phyloP scores from a whole-genome alignment of 768 basidiomycete genomes.

The Pisolithus sp. region DNA sequence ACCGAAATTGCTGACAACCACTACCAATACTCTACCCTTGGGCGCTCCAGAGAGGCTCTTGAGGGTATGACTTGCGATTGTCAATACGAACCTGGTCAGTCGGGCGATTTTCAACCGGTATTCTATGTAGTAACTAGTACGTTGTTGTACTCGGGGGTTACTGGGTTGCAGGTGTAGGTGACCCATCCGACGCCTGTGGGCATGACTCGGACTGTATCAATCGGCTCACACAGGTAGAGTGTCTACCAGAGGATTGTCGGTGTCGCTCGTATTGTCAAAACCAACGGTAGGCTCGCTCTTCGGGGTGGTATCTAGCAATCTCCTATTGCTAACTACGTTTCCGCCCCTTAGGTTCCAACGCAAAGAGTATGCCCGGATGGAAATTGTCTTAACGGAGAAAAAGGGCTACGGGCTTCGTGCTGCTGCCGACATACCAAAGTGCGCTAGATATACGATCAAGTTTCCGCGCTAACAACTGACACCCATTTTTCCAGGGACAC shows the following conservation, averaged over 20 bases:
- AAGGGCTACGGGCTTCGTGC: conserved; percentile 94
- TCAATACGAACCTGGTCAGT: conserved; percentile 74
- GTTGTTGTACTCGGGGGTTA: conserved; percentile 16
- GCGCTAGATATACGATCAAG: conserved; percentile 21
- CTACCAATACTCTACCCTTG: conserved; percentile 83
- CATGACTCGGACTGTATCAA: conserved; percentile 93
- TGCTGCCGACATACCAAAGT: conserved; percentile 59
- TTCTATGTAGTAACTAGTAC: conserved; percentile 25
- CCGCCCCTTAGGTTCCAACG: conserved; percentile 66
- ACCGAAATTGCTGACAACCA: conserved; percentile 67
- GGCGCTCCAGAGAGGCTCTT: conserved; percentile 79
- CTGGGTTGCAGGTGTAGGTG: conserved; percentile 47
- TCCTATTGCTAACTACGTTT: not conserved
- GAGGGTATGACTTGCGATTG: conserved; percentile 98
- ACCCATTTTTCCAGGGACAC: conserved; percentile 51
- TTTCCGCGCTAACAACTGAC: conserved; percentile 3
- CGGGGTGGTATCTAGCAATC: not conserved
- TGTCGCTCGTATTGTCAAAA: conserved; percentile 81
- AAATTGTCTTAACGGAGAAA: conserved; percentile 89
- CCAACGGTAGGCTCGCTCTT: conserved; percentile 58
- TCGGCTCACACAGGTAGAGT: conserved; percentile 94
- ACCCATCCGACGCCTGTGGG: conserved; percentile 70
- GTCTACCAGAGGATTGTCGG: conserved; percentile 83
- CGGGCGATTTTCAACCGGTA: conserved; percentile 9
- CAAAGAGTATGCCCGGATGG: conserved; percentile 76